A percentile compares a stretch with the other conserved stretches of the same genome.
These are phyloP conservation scores for Leucosporidium creatinivorum DNA, from an alignment of 768 basidiomycete genomes.

Conservation along the genomic window DNA sequence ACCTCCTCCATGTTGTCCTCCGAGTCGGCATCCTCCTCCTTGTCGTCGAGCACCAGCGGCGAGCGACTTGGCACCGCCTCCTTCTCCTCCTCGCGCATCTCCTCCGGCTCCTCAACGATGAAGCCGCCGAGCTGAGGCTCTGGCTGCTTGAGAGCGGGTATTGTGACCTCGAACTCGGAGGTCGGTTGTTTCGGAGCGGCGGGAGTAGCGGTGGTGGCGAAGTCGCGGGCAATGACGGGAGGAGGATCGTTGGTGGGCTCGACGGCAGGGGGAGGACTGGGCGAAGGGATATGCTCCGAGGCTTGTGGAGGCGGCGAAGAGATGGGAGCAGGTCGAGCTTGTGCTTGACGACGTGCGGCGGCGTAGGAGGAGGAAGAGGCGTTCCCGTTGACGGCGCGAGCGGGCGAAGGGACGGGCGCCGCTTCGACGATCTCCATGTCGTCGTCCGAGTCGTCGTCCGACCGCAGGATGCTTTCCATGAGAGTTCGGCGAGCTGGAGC, in stretches of 20 bases:
- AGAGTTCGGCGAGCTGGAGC: not conserved
- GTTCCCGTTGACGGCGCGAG: not conserved
- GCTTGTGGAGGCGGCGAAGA: not conserved
- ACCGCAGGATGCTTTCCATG: constrained; percentile 15
- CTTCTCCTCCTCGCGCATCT: no score
- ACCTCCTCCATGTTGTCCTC: no score
- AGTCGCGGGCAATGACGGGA: not conserved
- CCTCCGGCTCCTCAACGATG: no score
- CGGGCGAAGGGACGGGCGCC: not conserved
- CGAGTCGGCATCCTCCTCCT: no score
- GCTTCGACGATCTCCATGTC: constrained; percentile 3
- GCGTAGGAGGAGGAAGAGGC: not conserved
- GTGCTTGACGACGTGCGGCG: not conserved
- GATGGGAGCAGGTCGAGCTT: no score
- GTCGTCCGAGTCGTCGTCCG: constrained; percentile 12
- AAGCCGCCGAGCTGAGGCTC: no score
- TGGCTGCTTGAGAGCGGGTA: no score
- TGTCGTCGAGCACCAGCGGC: no score
- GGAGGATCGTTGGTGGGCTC: not conserved
- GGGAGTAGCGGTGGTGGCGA: not conserved
- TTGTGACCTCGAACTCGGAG: not conserved
- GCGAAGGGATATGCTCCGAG: not conserved
- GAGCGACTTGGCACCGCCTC: no score
- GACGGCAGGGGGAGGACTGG: not conserved
- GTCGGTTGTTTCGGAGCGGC: not conserved